These are phyloP conservation scores for Hydnum rufescens DNA, from an alignment of 768 basidiomycete genomes.

Conservation along the genomic window DNA sequence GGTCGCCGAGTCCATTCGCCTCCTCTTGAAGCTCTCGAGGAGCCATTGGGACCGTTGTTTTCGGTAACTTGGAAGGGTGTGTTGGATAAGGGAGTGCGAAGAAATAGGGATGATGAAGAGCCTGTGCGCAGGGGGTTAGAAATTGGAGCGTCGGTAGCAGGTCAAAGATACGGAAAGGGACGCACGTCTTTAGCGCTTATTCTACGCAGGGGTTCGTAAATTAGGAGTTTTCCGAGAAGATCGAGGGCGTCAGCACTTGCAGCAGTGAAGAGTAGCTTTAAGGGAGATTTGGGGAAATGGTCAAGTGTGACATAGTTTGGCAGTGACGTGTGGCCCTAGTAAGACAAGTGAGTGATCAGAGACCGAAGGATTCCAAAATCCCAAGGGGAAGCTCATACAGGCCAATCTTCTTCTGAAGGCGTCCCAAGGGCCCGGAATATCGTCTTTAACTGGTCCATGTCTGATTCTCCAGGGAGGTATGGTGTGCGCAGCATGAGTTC, in stretches of 20 bases:
- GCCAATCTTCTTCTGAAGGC: conserved; percentile 95
- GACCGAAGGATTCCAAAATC: too few relatives aligned
- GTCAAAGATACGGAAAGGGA: conserved; percentile 2
- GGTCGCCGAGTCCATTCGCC: conserved; percentile 40
- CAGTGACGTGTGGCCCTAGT: conserved; percentile 71
- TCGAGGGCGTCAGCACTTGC: conserved; percentile 73
- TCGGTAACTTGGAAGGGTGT: conserved; percentile 74
- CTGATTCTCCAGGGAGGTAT: conserved; percentile 85
- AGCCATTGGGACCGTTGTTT: conserved; percentile 29
- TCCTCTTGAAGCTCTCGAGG: conserved; percentile 47
- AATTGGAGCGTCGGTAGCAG: too few relatives aligned
- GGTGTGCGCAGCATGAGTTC: conserved; percentile 94
- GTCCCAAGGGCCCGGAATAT: conserved; percentile 90
- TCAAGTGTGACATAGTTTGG: conserved; percentile 80
- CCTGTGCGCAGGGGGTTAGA: conserved; percentile 25
- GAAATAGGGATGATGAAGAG: conserved; percentile 78
- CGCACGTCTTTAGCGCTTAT: conserved; percentile 61
- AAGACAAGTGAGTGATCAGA: neutral
- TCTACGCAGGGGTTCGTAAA: conserved; percentile 71
- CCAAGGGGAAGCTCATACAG: too few relatives aligned
- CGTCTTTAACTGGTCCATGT: conserved; percentile 91
- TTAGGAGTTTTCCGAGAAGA: conserved; percentile 55
- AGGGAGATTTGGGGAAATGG: conserved; percentile 61
- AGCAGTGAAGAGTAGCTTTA: conserved; percentile 80
- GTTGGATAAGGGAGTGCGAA: conserved; percentile 69